Conservation (phyloP, 495 filamentous ascomycete species). For the Podospora bellae-mahoneyi region DNA sequence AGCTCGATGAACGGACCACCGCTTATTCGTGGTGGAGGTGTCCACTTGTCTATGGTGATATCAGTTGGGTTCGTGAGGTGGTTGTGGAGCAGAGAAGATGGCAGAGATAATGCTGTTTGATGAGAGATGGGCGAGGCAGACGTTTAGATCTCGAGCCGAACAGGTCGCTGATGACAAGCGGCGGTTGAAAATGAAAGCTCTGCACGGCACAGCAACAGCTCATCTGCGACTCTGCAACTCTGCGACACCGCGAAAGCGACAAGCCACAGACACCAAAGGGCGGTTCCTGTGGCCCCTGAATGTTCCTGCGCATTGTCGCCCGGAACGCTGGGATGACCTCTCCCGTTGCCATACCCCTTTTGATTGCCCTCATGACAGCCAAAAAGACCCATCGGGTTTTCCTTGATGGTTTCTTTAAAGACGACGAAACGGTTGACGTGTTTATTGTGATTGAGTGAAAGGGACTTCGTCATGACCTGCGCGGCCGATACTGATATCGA, state of each 20-base stretch:
- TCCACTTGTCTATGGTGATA: background rate
- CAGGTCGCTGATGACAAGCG: background rate
- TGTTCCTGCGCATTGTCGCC: background rate
- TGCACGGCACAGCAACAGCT: slow-evolving; percentile 3
- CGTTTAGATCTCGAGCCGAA: background rate
- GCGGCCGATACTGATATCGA: background rate
- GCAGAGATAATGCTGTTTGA: background rate
- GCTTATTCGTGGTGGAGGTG: background rate
- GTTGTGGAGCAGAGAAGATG: background rate
- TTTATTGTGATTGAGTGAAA: background rate
- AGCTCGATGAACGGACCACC: background rate
- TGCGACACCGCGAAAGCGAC: background rate
- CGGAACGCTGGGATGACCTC: background rate
- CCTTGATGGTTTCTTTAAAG: background rate
- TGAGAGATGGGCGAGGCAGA: background rate
- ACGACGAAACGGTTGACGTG: slow-evolving; percentile 1
- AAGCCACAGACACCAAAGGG: background rate
- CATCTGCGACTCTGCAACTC: slow-evolving; percentile 4
- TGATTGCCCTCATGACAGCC: background rate
- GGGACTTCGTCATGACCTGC: slow-evolving; percentile 4
- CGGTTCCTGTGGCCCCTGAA: background rate
- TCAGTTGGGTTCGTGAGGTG: background rate
- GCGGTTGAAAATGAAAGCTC: background rate
- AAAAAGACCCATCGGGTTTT: background rate
- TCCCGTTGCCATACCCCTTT: background rate